Conservation (phyloP, 805 yeast species). For the Pichia thaimueangensis region DNA sequence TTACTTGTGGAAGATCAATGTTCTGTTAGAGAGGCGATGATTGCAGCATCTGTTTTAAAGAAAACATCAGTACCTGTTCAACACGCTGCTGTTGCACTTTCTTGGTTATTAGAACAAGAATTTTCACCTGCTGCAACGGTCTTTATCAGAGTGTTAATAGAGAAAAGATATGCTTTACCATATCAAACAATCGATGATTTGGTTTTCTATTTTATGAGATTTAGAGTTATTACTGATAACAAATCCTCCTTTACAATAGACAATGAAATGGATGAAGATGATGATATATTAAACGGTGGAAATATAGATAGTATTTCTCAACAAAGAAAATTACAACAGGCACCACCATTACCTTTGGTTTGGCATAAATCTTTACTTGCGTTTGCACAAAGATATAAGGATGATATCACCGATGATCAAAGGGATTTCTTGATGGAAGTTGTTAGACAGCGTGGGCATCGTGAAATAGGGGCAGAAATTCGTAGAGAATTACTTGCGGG, state of each 20-base stretch:
- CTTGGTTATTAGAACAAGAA: slow-evolving; percentile 75
- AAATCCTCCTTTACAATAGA: slow-evolving; percentile 12
- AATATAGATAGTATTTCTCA: slow-evolving; percentile 26
- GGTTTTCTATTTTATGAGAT: slow-evolving; percentile 90
- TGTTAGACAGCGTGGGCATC: slow-evolving; percentile 83
- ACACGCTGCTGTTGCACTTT: slow-evolving; percentile 93
- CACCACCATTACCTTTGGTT: slow-evolving; percentile 78
- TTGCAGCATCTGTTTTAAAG: slow-evolving; percentile 84
- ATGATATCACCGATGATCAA: slow-evolving; percentile 98
- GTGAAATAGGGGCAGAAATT: slow-evolving; percentile 85
- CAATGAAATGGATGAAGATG: slow-evolving; percentile 28
- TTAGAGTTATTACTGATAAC: slow-evolving; percentile 54
- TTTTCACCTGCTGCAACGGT: slow-evolving; percentile 86
- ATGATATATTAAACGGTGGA: slow-evolving; percentile 33
- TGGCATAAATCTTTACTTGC: slow-evolving; percentile 97
- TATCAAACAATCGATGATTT: slow-evolving; percentile 92
- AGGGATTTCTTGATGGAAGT: slow-evolving; percentile 90
- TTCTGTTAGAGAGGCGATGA: slow-evolving; percentile 87
- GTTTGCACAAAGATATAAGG: slow-evolving; percentile 93
- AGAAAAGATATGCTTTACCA: slow-evolving; percentile 94
- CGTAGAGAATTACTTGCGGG: slow-evolving; percentile 92
- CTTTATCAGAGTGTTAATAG: slow-evolving; percentile 81
- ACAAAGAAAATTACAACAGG: slow-evolving; percentile 26
- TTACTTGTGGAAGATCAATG: slow-evolving; percentile 88
- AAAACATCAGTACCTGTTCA: slow-evolving; percentile 90